Conservation (phyloP, 2,329 filamentous ascomycete genomes). For the Pyrenochaeta sp. region DNA sequence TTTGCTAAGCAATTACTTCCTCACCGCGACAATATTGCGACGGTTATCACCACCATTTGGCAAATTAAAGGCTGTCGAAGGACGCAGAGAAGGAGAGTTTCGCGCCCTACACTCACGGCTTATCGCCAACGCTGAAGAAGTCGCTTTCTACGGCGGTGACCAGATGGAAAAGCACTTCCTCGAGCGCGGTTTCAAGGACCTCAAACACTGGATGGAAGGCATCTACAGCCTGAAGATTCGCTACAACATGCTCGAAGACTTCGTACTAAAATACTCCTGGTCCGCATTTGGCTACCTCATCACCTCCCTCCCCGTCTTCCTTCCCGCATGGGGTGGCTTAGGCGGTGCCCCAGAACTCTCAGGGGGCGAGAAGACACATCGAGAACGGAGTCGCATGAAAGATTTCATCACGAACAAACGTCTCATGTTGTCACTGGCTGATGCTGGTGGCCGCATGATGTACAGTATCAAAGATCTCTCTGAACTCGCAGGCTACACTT, state of each 20-base stretch:
- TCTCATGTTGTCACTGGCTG: conserved; percentile 95
- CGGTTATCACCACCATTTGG: conserved; percentile 93
- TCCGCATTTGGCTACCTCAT: conserved; percentile 96
- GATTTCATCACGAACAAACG: conserved; percentile 99
- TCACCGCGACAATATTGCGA: conserved; percentile 89
- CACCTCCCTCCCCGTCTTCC: conserved; percentile 90
- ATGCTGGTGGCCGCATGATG: conserved; percentile 98
- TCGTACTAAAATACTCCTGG: conserved; percentile 98
- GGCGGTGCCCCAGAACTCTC: conserved; percentile 75
- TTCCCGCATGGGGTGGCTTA: conserved; percentile 91
- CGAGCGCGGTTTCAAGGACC: conserved; percentile 88
- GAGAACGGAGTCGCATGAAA: conserved; percentile 90
- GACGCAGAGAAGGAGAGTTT: conserved; percentile 94
- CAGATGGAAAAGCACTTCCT: conserved; percentile 95
- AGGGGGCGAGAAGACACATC: conserved; percentile 58
- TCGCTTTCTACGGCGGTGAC: conserved; percentile 95
- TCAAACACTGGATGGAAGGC: conserved; percentile 97
- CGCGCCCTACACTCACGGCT: conserved; percentile 87
- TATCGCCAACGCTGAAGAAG: conserved; percentile 96
- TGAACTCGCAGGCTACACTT: conserved; percentile 94
- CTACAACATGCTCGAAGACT: conserved; percentile 98
- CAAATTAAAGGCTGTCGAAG: conserved; percentile 95
- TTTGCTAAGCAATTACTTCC: conserved; percentile 89
- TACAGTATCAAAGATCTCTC: conserved; percentile 98
- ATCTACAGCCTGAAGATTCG: conserved; percentile 98